Percentiles rank a stretch among this genome's conserved stretches.
Evolutionary conservation across 371 early-diverging fungal genomes (phyloP).

Genomic region (Apophysomyces sp.): DNA sequence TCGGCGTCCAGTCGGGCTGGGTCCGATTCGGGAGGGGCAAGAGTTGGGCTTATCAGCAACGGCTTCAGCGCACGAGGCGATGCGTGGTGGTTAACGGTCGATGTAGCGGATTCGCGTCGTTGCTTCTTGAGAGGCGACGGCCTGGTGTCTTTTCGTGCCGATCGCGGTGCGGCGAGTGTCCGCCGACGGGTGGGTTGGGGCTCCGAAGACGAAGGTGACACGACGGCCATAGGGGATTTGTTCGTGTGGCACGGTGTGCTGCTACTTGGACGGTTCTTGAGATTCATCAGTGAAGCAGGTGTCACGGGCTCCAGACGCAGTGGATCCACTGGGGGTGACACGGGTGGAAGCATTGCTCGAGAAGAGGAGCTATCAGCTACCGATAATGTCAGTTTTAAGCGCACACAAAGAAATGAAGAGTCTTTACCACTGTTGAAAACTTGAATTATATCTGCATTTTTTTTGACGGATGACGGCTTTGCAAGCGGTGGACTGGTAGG

Average conservation of each 20-base stretch:
- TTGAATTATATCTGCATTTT: slow-evolving; percentile 1
- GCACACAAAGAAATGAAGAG: too few species aligned
- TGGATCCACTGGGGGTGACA: slow-evolving; percentile 12
- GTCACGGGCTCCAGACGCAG: slow-evolving; percentile 56
- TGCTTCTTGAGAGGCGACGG: slow-evolving; percentile 17
- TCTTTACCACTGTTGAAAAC: background rate
- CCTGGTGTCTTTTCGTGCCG: background rate
- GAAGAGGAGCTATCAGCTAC: background rate
- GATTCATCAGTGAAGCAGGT: slow-evolving; percentile 63
- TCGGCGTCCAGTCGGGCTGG: slow-evolving; percentile 34
- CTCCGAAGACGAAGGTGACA: background rate
- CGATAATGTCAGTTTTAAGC: background rate
- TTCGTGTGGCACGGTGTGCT: background rate
- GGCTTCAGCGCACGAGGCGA: slow-evolving; percentile 49
- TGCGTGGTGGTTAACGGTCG: slow-evolving; percentile 5
- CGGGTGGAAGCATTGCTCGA: slow-evolving; percentile 6
- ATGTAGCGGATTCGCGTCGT: slow-evolving; percentile 15
- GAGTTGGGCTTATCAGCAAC: slow-evolving; percentile 42
- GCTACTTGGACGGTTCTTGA: slow-evolving; percentile 18
- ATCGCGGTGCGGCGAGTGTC: background rate
- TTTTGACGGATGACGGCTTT: background rate
- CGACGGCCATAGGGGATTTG: background rate
- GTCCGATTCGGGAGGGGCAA: slow-evolving; percentile 18
- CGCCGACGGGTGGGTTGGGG: slow-evolving; percentile 1
- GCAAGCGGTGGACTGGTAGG: background rate